Evolutionary conservation across 768 basidiomycete genomes (phyloP).

Genomic region (Brasilioporus rufonigricans): DNA sequence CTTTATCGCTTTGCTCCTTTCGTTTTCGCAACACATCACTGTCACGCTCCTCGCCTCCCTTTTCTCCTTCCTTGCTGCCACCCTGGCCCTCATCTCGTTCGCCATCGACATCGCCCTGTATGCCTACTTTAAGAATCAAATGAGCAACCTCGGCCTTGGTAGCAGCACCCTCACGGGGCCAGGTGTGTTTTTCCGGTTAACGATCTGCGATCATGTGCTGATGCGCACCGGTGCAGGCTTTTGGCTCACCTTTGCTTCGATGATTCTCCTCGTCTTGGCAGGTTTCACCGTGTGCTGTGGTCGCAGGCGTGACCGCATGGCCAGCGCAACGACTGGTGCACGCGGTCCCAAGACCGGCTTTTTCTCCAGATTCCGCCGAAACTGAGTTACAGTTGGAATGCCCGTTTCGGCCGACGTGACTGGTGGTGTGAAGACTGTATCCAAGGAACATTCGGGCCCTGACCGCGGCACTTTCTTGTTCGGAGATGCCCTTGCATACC

Average conservation of each 20-base stretch:
- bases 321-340: slow-evolving; percentile 32
- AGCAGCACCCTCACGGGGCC: slow-evolving; percentile 56
- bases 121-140: slow-evolving; percentile 56
- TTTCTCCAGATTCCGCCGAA: slow-evolving; percentile 40
- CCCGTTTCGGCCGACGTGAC: background rate
- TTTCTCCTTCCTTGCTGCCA: slow-evolving; percentile 63
- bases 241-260: slow-evolving; percentile 69
- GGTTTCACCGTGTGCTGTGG: slow-evolving; percentile 73
- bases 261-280: slow-evolving; percentile 62
- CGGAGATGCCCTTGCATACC: background rate
- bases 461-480: background rate
- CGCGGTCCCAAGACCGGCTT: slow-evolving; percentile 25
- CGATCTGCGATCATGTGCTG: background rate
- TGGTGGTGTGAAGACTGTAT: background rate
- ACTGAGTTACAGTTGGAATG: slow-evolving; percentile 9
- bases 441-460: background rate
- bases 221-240: slow-evolving; percentile 48
- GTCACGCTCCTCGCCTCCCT: slow-evolving; percentile 44
- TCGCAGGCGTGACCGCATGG: slow-evolving; percentile 53
- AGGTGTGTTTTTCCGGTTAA: slow-evolving; percentile 42
- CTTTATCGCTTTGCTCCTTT: slow-evolving; percentile 61
- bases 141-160: slow-evolving; percentile 44
- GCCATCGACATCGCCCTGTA: slow-evolving; percentile 75
- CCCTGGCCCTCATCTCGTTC: slow-evolving; percentile 69
- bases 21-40: slow-evolving; percentile 56